These are phyloP conservation scores for Cylindrotheca closterium DNA, from an alignment of 108 stramenopile species.

Conservation along the genomic window DNA sequence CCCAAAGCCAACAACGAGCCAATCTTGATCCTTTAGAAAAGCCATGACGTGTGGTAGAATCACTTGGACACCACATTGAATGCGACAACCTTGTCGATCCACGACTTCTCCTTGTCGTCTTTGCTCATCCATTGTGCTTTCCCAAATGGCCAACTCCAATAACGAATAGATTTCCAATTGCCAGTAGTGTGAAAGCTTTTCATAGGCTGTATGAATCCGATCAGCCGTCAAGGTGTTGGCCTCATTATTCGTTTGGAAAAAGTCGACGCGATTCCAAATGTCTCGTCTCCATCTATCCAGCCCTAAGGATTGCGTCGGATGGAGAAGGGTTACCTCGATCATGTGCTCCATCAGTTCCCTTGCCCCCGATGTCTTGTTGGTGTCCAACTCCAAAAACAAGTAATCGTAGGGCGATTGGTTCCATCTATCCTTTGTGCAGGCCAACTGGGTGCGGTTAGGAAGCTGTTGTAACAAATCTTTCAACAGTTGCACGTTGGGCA, in stretches of 20 bases:
- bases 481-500: not conserved
- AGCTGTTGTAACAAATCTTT: not conserved
- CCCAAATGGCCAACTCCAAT: not conserved
- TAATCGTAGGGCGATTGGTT: not conserved
- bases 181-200: not conserved
- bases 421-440: not conserved
- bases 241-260: not conserved
- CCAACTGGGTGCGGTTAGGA: not conserved
- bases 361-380: not conserved
- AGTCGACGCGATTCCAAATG: not conserved
- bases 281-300: not conserved
- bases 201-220: not conserved
- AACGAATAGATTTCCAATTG: not conserved
- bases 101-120: not conserved
- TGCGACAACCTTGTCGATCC: not conserved
- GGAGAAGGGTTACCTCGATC: not conserved
- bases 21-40: not conserved
- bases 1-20: too few species aligned
- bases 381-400: not conserved
- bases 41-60: not conserved
- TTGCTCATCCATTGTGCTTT: not conserved
- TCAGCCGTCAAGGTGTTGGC: not conserved
- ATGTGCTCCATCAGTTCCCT: not conserved
- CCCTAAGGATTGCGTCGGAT: not conserved
- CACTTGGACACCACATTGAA: not conserved